phyloP scores from a whole-genome alignment of 2,329 filamentous ascomycete species.

The Tolypocladium guangdongense region DNA sequence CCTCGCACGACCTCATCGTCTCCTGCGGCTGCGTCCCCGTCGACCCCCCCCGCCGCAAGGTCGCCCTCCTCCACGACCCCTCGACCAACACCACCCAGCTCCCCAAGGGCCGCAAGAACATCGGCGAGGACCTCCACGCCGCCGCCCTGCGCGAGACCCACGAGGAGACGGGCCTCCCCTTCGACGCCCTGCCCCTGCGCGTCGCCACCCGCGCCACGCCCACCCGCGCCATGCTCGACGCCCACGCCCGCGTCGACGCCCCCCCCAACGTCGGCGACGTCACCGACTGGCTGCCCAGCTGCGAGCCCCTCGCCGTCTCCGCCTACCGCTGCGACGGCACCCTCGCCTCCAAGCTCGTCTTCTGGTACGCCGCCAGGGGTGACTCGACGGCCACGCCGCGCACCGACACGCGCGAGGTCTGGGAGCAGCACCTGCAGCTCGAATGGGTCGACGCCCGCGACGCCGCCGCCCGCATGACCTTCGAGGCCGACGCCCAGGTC shows the following conservation, averaged over 20 bases:
- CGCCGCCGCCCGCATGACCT: conserved; percentile 11
- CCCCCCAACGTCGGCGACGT: conserved; percentile 9
- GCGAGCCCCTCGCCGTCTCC: conserved; percentile 25
- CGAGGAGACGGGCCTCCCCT: conserved; percentile 35
- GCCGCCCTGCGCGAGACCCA: conserved; percentile 35
- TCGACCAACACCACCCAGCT: conserved; percentile 32
- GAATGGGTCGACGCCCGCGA: conserved; percentile 14
- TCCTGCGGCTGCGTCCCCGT: conserved; percentile 37
- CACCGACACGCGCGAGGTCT: conserved; percentile 17
- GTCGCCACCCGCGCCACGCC: conserved; percentile 26
- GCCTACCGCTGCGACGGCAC: conserved; percentile 24
- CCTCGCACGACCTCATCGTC: conserved; percentile 30
- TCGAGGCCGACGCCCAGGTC: conserved; percentile 12
- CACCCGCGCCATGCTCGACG: too few species aligned
- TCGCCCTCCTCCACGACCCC: conserved; percentile 32
- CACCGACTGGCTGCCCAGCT: conserved; percentile 18
- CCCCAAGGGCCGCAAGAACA: conserved; percentile 37
- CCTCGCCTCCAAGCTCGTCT: conserved; percentile 26
- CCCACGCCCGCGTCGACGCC: conserved; percentile 5
- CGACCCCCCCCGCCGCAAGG: conserved; percentile 21
- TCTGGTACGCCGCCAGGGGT: conserved; percentile 26
- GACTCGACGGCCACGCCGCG: conserved; percentile 15
- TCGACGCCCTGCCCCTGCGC: conserved; percentile 25
- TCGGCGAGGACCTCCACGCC: conserved; percentile 29
- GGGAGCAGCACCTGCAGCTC: conserved; percentile 14